Evolutionary conservation across 352 stramenopile species (phyloP), one percentile per base, ranked within the genome.

Genomic region (Phytophthora litchii): DNA sequence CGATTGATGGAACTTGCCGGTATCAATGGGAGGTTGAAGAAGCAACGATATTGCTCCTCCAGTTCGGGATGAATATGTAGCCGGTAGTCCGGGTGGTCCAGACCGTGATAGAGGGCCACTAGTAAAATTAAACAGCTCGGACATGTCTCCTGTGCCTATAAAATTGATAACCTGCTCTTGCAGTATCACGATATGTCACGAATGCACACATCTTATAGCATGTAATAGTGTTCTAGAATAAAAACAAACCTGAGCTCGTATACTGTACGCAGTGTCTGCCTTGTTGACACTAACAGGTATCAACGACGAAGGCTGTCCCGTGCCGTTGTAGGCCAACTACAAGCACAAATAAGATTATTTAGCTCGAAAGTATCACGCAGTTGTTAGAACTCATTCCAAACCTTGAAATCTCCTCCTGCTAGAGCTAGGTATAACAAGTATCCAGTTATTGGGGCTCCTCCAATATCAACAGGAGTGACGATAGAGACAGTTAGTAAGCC

Each of bases 401-500:
- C 62, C 62, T 67, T 55, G 7, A 25, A 56, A 14, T 25, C 23
- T 13, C 16, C 49, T n/a, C 44, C 35, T 27, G 38, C 17, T 27
- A 52, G 36, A 3, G 41, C 25, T 10, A 67, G 36, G 38, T 67
- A 63, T 13, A 70, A 4, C 16, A 58, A 4, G 23, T 80, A 90
- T 8, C 68, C 70, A 0, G 40, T 42, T 19, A 87, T 63, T n/a
- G 62, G n/a, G 5, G 67, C 40, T 7, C 78, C 80, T 19, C 80
- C 80, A 5, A 34, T 60, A 25, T 90, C 80, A 10, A 72, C 50
- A 3, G 80, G 74, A 0, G 64, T 19, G 0, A 17, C 19, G 1
- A 90, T 52, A 10, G 21, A 37, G 2, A 90, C 16, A 2, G 60
- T 70, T 4, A 90, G 45, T 27, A 86, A 49, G 3, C 80, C 80